Evolutionary conservation across 2,329 filamentous ascomycete genomes (phyloP).

Genomic region (Aspergillus sp.): DNA sequence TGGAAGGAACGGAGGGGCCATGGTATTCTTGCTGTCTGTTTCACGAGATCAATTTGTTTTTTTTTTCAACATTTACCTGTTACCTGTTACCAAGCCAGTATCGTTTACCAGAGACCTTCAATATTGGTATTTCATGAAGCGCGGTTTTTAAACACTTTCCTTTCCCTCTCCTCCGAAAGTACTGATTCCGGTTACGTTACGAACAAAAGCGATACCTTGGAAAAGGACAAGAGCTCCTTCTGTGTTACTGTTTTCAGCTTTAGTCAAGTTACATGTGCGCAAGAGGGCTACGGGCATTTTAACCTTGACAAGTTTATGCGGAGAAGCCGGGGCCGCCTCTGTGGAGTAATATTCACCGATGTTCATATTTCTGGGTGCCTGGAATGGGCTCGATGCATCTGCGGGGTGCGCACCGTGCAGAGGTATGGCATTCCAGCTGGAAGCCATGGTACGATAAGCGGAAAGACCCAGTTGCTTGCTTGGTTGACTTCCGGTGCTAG

Average conservation of each 20-base stretch:
- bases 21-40: too few relatives aligned
- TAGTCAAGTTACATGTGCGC: background rate
- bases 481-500: background rate
- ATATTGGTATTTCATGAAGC: too few relatives aligned
- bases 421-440: background rate
- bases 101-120: too few relatives aligned
- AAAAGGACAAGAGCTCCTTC: background rate
- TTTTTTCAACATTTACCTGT: too few relatives aligned
- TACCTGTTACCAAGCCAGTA: too few relatives aligned
- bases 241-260: background rate
- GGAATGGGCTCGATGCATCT: background rate
- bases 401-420: background rate
- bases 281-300: background rate
- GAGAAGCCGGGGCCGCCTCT: background rate
- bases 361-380: background rate
- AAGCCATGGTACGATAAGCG: background rate
- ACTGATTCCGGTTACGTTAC: background rate
- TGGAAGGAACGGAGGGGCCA: too few relatives aligned
- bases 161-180: too few relatives aligned
- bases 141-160: too few relatives aligned
- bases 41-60: too few relatives aligned
- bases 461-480: constrained; percentile 2
- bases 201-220: background rate
- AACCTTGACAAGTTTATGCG: background rate
- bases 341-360: background rate